Evolutionary conservation across 1,139 yeast genomes (phyloP).

Genomic region (Zygoascus hellenicus): DNA sequence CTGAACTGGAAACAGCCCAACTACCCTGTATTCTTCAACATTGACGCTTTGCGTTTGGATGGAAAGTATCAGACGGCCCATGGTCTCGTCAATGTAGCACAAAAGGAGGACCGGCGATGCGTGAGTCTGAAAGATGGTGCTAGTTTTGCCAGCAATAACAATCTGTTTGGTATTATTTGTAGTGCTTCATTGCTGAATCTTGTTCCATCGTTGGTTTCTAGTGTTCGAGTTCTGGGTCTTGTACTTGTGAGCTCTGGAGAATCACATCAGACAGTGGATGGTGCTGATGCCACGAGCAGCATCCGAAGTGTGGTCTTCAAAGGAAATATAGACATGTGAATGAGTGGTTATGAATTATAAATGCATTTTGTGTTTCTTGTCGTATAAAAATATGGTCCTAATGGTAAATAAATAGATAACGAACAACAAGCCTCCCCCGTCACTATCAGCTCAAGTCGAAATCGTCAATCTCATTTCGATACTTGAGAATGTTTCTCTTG

Average conservation of each 20-base stretch:
- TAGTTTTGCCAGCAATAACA: conserved; percentile 72
- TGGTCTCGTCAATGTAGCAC: conserved; percentile 25
- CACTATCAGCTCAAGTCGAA: conserved; percentile 32
- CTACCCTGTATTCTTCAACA: conserved; percentile 83
- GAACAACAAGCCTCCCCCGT: background rate
- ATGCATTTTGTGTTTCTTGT: background rate
- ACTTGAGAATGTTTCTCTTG: conserved; percentile 80
- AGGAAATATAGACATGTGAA: conserved; percentile 60
- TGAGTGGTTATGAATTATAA: background rate
- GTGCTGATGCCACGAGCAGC: conserved; percentile 69
- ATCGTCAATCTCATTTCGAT: conserved; percentile 57
- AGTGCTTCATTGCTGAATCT: conserved; percentile 64
- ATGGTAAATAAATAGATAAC: conserved; percentile 6
- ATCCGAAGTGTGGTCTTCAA: conserved; percentile 64
- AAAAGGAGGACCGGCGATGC: conserved; percentile 40
- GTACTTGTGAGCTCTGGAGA: conserved; percentile 60
- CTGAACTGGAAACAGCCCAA: conserved; percentile 98
- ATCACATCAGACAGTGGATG: conserved; percentile 31
- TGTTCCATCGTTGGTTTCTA: conserved; percentile 70
- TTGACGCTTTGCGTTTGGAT: conserved; percentile 39
- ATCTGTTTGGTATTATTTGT: conserved; percentile 75
- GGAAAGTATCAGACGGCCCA: conserved; percentile 34
- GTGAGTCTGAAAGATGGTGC: conserved; percentile 57
- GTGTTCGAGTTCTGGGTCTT: conserved; percentile 75
- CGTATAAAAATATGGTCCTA: too few relatives aligned